Evolutionary conservation across 1,139 yeast species (phyloP), one percentile per base, ranked within the genome.

Genomic region (Geotrichum fermentans): DNA sequence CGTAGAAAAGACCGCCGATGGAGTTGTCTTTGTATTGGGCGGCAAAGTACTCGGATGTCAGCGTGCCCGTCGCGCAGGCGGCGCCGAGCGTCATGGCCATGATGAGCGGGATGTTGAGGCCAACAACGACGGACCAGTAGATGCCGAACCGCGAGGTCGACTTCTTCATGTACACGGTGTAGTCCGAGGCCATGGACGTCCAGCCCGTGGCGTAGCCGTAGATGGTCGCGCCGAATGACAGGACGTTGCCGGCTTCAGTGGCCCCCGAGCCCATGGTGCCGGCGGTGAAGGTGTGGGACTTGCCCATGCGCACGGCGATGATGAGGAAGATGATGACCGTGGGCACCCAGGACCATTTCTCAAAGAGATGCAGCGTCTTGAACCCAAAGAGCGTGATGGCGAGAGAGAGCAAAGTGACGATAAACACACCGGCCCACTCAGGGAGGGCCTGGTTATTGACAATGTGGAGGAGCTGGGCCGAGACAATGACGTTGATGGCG

Each of bases 121-220:
- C 95, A 46, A 68, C 55, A 55, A 78, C 65, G 52, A 89, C 80
- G 57, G 81, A 74, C 49, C 76, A 66, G 71, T 87, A 88, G 52
- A 87, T 74, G 64, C 73, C 80, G 61, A 58, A 54, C 37, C 78
- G 71, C 65, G 76, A 77, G 55, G 82, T 79, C 62, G 78, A 73
- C 62, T 79, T 73, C 56, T 78, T 77, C 77, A 86, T 89, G 72
- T 88, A 89, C 46, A 84, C 90, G 49, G 96, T 87, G 70, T 89
- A 90, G 70, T 89, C 97, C 38, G 95, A 80, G 40, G 96, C 94
- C 61, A 83, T 87, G 21, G 96, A 83, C 51, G 95, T 80, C 97
- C 97, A 89, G 55, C 97, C 97, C 50, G 96, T 79, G 46, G 96
- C 95, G 62, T 84, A 89, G 56, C 97, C 97, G 61, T 77, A 89